Base-by-base conservation (phyloP, 352 stramenopile species). In the Nothophytophthora sp. region DNA sequence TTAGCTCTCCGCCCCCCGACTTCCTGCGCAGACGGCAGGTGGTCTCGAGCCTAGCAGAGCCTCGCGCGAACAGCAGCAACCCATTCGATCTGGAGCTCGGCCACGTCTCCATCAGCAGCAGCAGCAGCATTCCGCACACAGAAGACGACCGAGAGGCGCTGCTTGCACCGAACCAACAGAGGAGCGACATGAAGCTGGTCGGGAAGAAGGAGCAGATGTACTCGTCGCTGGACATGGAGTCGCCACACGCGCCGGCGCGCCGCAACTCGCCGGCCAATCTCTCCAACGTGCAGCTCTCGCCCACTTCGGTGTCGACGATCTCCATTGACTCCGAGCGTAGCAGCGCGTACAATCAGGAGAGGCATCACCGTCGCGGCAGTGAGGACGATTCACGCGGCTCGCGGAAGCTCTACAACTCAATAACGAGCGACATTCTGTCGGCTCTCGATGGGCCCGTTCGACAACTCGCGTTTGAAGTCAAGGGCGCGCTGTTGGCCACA, bases 401-500 rank as follows among this genome's bases (percentile, higher is more conserved):
- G 27, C 68, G 58, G 11, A 55, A 58, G 30, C 73, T 76, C 20
- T 82, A 84, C 30, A 74, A 67, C 30, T 79, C 64, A 34, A 63
- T 73, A 13, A 66, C 79, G 16, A 71, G 75, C 16, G 76, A 88
- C 12, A 77, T 91, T 19, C 49, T 92, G 12, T 55, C 70, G 7
- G 68, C 71, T 10, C 48, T 92, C 5, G 77, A 90, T 41, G 68
- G 76, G 18, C 80, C 82, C 1, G 72, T 95, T 47, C 69, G 86
- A 8, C 68, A 88, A 41, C 63, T 95, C 19, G 73, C 82, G 18
- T 73, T 93, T 39, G 82, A 95, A 53, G 75, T 87, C 22, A 93
- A 93, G 51, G 81, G 85, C n/a, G 85, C 85, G 30, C 46, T 95
- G 18, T 55, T 95, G 33, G 81, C 85, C 18, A 92, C 85, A 0